Evolutionary conservation across 257 asterid genomes (phyloP).

Genomic region (Solanum rostratum): DNA sequence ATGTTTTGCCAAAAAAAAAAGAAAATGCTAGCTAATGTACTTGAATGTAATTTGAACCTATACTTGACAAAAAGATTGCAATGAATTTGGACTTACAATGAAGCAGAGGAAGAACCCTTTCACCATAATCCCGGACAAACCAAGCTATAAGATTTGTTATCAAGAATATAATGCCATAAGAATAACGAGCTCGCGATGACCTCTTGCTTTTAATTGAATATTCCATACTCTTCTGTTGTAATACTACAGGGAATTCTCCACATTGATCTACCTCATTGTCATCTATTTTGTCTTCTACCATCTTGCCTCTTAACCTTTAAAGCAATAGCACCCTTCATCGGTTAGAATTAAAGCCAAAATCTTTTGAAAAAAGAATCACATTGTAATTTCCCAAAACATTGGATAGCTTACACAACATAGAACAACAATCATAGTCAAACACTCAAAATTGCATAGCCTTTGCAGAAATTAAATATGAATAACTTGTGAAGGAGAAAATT

Average conservation of each 20-base stretch:
- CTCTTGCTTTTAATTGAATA: slow-evolving; percentile 35
- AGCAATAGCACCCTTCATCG: slow-evolving; percentile 29
- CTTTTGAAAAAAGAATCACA: neutral
- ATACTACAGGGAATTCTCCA: neutral
- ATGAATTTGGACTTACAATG: slow-evolving; percentile 42
- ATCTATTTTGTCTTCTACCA: slow-evolving; percentile 15
- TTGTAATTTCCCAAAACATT: neutral
- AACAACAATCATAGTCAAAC: neutral
- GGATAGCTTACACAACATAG: neutral
- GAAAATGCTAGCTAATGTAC: neutral
- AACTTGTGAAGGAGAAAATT: neutral
- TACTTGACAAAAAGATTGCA: neutral
- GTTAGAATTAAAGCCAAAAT: neutral
- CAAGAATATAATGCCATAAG: slow-evolving; percentile 58
- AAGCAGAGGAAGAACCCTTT: slow-evolving; percentile 43
- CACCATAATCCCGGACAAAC: slow-evolving; percentile 81
- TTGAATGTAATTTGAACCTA: no score
- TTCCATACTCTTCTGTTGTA: slow-evolving; percentile 20
- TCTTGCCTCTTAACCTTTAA: slow-evolving; percentile 5
- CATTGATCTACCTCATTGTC: slow-evolving; percentile 10
- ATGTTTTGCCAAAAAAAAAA: neutral
- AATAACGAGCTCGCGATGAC: slow-evolving; percentile 62
- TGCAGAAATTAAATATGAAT: neutral
- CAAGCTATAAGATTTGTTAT: slow-evolving; percentile 66
- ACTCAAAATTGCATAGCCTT: neutral